Base-by-base conservation (phyloP, 2,329 filamentous ascomycete species). In the Aspergillaceae sp. region DNA sequence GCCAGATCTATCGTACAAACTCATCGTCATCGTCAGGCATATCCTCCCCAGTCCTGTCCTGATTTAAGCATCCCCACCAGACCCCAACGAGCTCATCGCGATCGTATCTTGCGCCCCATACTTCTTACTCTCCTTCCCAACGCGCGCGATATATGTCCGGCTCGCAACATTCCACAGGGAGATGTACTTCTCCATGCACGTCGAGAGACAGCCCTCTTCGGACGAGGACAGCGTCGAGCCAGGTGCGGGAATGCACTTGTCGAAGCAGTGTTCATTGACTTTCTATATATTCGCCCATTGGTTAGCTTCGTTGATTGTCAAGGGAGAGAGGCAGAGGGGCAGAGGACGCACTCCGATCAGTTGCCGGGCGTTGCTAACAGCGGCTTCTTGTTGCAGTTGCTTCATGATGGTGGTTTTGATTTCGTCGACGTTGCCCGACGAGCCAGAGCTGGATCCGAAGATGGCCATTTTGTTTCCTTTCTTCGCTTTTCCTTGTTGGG, bases 131-230 rank as follows among this genome's bases (percentile, higher is more conserved):
- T 83, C 80, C 67, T 81, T 67, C 56, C 79, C 51, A 36, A 70
- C 52, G 10, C 67, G 75, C 51, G 68, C 67, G 59, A 87, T 78
- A 65, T 87, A 88, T 36, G 82, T 75, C 41, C 74, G 67, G 71
- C 82, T 85, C 60, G 87, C 82, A 52, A 77, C 72, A 70, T 89
- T 89, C 86, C 86, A 91, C 7, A 84, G 78, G 30, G 76, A 71
- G 75, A 90, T 87, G 74, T 90, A 91, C 69, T 90, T 90, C 59
- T 90, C 85, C 80, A 89, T 86, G 73, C 86, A 91, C 50, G 77
- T 74, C 19, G 78, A 86, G 61, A 86, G 76, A 72, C 86, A 91
- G 26, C 77, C 74, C 61, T 80, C 74, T 66, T 91, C 86, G 67
- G 76, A 68, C 67, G 75, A 78, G 42, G 82, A 83, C 46, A 90